Evolutionary conservation across 768 basidiomycete species (phyloP), one percentile per base, ranked within the genome.

Genomic region (Tephrocybe rancida): DNA sequence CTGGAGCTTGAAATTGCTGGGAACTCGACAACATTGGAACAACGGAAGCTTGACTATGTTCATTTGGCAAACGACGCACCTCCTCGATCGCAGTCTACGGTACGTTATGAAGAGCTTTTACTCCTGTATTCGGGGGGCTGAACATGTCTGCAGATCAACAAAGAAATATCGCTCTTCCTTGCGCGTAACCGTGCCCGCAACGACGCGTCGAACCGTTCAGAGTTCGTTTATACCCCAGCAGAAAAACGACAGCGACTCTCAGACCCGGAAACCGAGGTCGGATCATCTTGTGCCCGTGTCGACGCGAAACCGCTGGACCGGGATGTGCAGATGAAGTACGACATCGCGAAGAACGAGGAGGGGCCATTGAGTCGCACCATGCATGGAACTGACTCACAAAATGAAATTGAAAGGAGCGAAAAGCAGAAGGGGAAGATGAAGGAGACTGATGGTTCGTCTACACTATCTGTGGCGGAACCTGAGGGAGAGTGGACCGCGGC

Each of bases 311-410:
- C 78, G 0, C 69, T 90, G 27, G 82, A 92, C 65, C 74, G 91
- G 34, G 87, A 90, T 51, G 71, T 82, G 1, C 91, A 92, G 62
- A 90, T 92, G 77, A 89, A 88, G 65, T 92, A 92, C 58, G 91
- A 93, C 65, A 88, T 93, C 56, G 87, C 86, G n/a, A 90, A 85
- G 69, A 91, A 92, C 56, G 86, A 84, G 49, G 88, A 88, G 32
- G 90, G 90, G 0, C 89, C 90, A 1, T 71, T 93, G 38, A 77
- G 81, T 26, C 76, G 83, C 60, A 90, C 85, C 0, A 61, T 84
- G 60, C 67, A 62, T 26, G 22, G 11, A 2, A 18, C 8, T 19
- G 50, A 27, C 11, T 19, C 25, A 11, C 37, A 47, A 42, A 29
- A 46, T 50, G 59, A 46, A 50, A 63, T n/a, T n/a, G n/a, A 48